Conservation (phyloP, 2,329 filamentous ascomycete species). For the Phialophora tarda region DNA sequence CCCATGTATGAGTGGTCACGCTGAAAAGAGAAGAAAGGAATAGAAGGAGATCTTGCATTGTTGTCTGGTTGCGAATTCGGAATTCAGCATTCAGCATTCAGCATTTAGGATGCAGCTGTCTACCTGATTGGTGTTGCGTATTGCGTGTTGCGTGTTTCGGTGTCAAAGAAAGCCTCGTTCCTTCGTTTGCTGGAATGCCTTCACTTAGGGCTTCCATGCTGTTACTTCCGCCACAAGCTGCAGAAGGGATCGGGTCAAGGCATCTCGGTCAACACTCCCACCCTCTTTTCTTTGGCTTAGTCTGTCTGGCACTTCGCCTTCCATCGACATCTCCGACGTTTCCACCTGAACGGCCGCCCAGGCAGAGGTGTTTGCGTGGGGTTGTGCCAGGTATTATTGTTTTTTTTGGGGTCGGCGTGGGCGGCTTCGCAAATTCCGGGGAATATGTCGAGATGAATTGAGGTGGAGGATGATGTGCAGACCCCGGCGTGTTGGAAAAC, state of each 20-base stretch:
- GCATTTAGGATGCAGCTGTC: neutral
- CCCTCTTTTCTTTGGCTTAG: neutral
- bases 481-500: neutral
- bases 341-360: neutral
- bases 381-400: neutral
- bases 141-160: neutral
- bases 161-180: neutral
- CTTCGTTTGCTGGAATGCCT: neutral
- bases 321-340: neutral
- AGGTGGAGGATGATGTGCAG: neutral
- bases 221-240: neutral
- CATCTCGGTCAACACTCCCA: constrained; percentile 3
- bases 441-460: neutral
- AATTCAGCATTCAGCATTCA: too few relatives aligned
- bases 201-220: neutral
- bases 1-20: neutral
- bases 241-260: neutral
- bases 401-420: neutral
- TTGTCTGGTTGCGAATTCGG: neutral
- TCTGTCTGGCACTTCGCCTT: neutral
- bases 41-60: neutral
- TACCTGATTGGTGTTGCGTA: neutral
- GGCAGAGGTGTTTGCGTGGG: neutral
- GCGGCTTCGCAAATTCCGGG: constrained; percentile 1
- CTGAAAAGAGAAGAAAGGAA: neutral